A percentile compares a stretch with the other conserved stretches of the same genome.
Conservation (phyloP, 2,329 filamentous ascomycete species). For the Fusarium oligoseptatum region DNA sequence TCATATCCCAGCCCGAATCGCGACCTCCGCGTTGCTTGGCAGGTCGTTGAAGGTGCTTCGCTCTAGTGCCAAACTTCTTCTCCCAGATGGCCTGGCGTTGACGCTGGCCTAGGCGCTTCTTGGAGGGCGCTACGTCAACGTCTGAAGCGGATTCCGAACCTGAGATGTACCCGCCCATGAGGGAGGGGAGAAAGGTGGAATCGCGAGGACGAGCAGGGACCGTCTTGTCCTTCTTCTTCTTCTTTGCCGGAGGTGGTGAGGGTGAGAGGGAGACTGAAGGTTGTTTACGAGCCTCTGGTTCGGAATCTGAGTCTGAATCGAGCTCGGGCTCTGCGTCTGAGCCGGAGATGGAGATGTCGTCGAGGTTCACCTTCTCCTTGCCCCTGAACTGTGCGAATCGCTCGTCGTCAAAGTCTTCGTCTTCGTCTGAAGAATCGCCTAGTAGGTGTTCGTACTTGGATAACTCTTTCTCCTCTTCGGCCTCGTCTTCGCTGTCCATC, state of each 20-base stretch:
- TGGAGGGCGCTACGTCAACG: conserved; percentile 70
- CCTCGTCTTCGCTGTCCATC: conserved; percentile 44
- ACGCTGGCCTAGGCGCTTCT: conserved; percentile 84
- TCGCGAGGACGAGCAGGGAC: conserved; percentile 41
- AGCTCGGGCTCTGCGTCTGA: conserved; percentile 50
- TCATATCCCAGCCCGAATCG: conserved; percentile 70
- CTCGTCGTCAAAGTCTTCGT: conserved; percentile 54
- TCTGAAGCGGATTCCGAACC: conserved; percentile 79
- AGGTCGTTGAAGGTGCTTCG: conserved; percentile 72
- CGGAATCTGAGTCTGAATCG: conserved; percentile 44
- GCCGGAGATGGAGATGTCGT: conserved; percentile 57
- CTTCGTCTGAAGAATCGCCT: conserved; percentile 57
- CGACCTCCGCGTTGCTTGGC: conserved; percentile 50
- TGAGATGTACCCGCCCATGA: conserved; percentile 85
- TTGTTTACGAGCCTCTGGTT: conserved; percentile 26
- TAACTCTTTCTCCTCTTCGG: conserved; percentile 51
- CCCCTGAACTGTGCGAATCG: conserved; percentile 49
- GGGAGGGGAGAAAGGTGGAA: conserved; percentile 78
- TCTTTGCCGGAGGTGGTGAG: conserved; percentile 51
- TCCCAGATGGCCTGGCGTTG: conserved; percentile 85
- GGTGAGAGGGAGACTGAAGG: conserved; percentile 49
- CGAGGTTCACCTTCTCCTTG: conserved; percentile 54
- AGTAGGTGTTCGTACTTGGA: conserved; percentile 62
- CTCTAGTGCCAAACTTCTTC: conserved; percentile 80
- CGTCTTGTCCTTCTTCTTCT: conserved; percentile 50